Base-by-base conservation (phyloP, 257 asterid species). In the Nicotiana attenuata region DNA sequence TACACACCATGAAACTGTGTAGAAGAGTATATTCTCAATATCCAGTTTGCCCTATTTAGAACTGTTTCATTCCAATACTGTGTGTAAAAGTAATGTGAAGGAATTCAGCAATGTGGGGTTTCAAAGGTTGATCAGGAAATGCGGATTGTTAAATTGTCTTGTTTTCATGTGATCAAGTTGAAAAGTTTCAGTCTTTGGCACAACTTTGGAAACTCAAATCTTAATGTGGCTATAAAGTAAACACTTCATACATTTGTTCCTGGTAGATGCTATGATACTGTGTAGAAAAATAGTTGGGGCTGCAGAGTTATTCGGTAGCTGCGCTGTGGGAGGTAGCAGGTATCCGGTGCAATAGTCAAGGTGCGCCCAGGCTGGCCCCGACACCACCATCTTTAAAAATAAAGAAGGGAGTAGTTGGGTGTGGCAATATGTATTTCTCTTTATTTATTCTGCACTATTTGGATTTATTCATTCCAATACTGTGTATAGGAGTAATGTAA, bases 181-280 rank as follows among this genome's bases (percentile, higher is more conserved):
- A 93, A 65, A 87, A 88, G 83, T 90, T 95, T 6, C 91, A 92
- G 80, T 88, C 87, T 80, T 88, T 92, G 92, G 94, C 92, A 0
- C 88, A 91, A 33, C 89, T 89, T 17, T 92, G 97, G 99, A 87
- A 80, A 75, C 84, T 16, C 88, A 90, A 82, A 90, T 94, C n/a
- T 83, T 88, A 81, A 92, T 97, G 99, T 96, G 59, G 82, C 81
- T 59, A 2, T 8, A 41, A 41, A 41, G 47, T 41, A 41, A 41
- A 41, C 47, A 8, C 11, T 41, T 41, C 47, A 41, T 41, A 41
- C 11, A 41, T 41, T 38, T 38, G 47, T 38, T 38, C 47, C 10
- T 41, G 47, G 3, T 41, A 10, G 15, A 64, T 15, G 6, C 35
- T 7, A 19, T 66, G 56, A 11, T 11, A 28, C 13, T 29, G 22